Evolutionary conservation across 148 eudicot species (phyloP).

Genomic region (Nepenthes gracilis): DNA sequence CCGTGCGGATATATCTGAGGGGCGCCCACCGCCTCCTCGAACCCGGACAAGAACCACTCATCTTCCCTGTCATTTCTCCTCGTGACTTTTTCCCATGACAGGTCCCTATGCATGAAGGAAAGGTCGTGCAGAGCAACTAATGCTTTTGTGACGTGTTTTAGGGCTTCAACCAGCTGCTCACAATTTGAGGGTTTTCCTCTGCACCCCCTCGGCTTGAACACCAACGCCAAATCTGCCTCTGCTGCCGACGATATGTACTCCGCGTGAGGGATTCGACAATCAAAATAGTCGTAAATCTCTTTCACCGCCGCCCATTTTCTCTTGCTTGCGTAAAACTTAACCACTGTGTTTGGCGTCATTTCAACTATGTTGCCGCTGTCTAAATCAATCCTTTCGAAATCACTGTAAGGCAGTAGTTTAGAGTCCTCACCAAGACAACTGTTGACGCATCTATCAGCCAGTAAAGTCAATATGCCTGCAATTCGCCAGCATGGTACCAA

Average conservation of each 20-base stretch:
- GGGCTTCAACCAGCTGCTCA: slow-evolving; percentile 50
- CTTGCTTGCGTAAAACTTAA: slow-evolving; percentile 33
- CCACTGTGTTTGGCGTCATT: slow-evolving; percentile 39
- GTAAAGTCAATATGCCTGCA: slow-evolving; percentile 44
- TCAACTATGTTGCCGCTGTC: slow-evolving; percentile 41
- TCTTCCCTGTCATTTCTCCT: slow-evolving; percentile 12
- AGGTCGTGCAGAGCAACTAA: slow-evolving; percentile 73
- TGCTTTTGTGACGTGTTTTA: slow-evolving; percentile 66
- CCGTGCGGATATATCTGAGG: slow-evolving; percentile 51
- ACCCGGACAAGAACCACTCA: slow-evolving; percentile 59
- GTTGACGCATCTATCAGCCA: slow-evolving; percentile 49
- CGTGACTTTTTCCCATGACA: slow-evolving; percentile 66
- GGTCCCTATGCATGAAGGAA: slow-evolving; percentile 73
- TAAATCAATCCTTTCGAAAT: slow-evolving; percentile 32
- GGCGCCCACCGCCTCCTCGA: slow-evolving; percentile 64
- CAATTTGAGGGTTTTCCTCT: slow-evolving; percentile 31
- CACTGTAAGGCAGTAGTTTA: slow-evolving; percentile 27
- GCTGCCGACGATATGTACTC: slow-evolving; percentile 25
- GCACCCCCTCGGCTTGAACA: slow-evolving; percentile 60
- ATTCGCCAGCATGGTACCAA: slow-evolving; percentile 77
- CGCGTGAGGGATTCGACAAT: slow-evolving; percentile 44
- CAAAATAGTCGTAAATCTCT: slow-evolving; percentile 59
- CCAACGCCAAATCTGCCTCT: slow-evolving; percentile 34
- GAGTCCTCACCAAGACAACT: neutral
- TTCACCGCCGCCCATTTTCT: slow-evolving; percentile 45